phyloP scores from a whole-genome alignment of 1,284 basidiomycete genomes.

The Malassezia brasiliensis region DNA sequence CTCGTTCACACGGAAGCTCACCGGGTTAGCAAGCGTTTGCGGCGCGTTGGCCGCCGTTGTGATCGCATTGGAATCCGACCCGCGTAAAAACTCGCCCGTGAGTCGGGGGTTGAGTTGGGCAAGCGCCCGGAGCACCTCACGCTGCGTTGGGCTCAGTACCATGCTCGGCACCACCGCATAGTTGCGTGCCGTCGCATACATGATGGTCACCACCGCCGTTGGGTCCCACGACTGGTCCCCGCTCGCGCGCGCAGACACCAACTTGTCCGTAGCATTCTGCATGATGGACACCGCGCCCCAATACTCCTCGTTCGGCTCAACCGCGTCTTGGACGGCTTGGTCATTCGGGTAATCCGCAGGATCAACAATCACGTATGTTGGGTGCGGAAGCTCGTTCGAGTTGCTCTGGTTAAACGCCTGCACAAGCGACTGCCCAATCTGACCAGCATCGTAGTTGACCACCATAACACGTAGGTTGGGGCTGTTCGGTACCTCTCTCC shows the following conservation, averaged over 20 bases:
- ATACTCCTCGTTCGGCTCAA: constrained; percentile 20
- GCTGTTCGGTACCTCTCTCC: constrained; percentile 23
- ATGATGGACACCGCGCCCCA: constrained; percentile 27
- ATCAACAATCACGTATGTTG: constrained; percentile 27
- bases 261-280: constrained; percentile 22
- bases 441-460: constrained; percentile 31
- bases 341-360: constrained; percentile 21
- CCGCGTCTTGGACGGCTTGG: constrained; percentile 21
- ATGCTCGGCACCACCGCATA: constrained; percentile 22
- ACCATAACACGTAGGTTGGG: constrained; percentile 30
- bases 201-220: constrained; percentile 22
- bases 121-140: constrained; percentile 14
- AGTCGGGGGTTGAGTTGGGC: constrained; percentile 15
- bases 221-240: constrained; percentile 35
- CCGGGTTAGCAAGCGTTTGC: constrained; percentile 54
- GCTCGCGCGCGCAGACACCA: constrained; percentile 25
- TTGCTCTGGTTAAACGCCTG: constrained; percentile 26
- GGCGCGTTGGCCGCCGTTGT: constrained; percentile 55
- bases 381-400: constrained; percentile 24
- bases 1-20: constrained; percentile 56
- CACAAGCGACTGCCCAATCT: constrained; percentile 25
- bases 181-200: constrained; percentile 31
- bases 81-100: constrained; percentile 24
- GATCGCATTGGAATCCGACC: constrained; percentile 22
- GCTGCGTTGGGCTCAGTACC: constrained; percentile 24